Percentiles rank a stretch among this genome's conserved stretches.
Evolutionary conservation across 1,284 basidiomycete species (phyloP).

Genomic region (Cystobasidium slooffiae): DNA sequence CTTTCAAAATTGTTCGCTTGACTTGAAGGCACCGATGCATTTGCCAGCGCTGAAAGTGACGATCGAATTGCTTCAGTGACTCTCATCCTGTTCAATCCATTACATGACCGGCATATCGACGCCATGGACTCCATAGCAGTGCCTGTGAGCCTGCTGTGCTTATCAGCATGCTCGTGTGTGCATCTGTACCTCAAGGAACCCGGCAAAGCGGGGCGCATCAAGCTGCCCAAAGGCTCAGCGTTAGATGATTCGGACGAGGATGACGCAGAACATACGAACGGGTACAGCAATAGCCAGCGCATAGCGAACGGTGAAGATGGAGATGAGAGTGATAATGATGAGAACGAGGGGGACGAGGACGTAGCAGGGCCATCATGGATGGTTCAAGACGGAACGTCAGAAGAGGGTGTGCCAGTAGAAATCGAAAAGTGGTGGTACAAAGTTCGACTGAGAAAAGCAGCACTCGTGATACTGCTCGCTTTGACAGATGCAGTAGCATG

Average conservation of each 20-base stretch:
- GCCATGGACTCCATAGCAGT: constrained; percentile 37
- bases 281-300: constrained; percentile 5
- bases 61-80: background rate
- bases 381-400: constrained; percentile 13
- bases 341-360: constrained; percentile 24
- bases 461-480: constrained; percentile 61
- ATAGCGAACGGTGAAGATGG: background rate
- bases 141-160: constrained; percentile 23
- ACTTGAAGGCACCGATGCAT: too few species aligned
- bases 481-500: constrained; percentile 63
- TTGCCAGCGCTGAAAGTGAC: background rate
- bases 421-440: constrained; percentile 60
- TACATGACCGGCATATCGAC: background rate
- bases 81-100: background rate
- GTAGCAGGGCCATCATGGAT: background rate
- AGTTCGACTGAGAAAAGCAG: constrained; percentile 61
- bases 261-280: background rate
- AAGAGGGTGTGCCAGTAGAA: constrained; percentile 41
- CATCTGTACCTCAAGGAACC: constrained; percentile 26
- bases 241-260: constrained; percentile 24
- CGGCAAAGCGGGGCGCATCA: constrained; percentile 9
- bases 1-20: too few species aligned
- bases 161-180: constrained; percentile 25
- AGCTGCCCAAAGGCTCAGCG: background rate
- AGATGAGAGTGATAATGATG: constrained; percentile 2